Evolutionary conservation across 352 stramenopile genomes (phyloP).

Genomic region (Peronospora belbahrii): DNA sequence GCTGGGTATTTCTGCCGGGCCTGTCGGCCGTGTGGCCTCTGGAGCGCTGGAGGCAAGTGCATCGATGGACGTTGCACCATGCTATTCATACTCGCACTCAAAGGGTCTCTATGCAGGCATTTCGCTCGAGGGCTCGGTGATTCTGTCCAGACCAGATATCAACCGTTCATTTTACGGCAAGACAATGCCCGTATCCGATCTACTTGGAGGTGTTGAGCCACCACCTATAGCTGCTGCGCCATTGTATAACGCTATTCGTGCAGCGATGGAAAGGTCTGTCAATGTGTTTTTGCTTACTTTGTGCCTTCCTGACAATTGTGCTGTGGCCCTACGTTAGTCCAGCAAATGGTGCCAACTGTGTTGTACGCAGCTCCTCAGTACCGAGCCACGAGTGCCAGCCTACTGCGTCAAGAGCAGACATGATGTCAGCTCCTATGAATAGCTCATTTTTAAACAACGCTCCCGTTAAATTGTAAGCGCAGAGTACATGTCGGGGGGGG

Average conservation of each 20-base stretch:
- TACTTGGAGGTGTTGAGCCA: constrained; percentile 69
- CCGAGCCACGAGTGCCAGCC: neutral
- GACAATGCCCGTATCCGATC: constrained; percentile 49
- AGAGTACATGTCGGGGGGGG: neutral
- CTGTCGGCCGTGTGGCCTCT: constrained; percentile 83
- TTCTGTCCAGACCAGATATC: constrained; percentile 83
- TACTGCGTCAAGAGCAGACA: neutral
- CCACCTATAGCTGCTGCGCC: constrained; percentile 74
- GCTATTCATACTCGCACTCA: constrained; percentile 89
- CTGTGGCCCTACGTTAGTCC: constrained; percentile 27
- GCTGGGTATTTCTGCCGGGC: constrained; percentile 81
- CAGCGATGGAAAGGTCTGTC: constrained; percentile 55
- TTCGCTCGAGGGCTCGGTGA: constrained; percentile 85
- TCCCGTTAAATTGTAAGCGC: constrained; percentile 36
- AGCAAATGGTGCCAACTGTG: constrained; percentile 54
- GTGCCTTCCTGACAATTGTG: neutral
- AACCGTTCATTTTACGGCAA: constrained; percentile 91
- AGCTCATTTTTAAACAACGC: constrained; percentile 31
- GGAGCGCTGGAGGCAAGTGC: constrained; percentile 66
- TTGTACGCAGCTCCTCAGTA: constrained; percentile 15
- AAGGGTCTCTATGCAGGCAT: constrained; percentile 88
- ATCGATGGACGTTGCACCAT: constrained; percentile 76
- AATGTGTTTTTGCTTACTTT: neutral
- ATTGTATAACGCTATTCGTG: constrained; percentile 79
- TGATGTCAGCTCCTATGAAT: constrained; percentile 12